phyloP scores from a whole-genome alignment of 331 rosid genomes.

The Prunus yedoensis region DNA sequence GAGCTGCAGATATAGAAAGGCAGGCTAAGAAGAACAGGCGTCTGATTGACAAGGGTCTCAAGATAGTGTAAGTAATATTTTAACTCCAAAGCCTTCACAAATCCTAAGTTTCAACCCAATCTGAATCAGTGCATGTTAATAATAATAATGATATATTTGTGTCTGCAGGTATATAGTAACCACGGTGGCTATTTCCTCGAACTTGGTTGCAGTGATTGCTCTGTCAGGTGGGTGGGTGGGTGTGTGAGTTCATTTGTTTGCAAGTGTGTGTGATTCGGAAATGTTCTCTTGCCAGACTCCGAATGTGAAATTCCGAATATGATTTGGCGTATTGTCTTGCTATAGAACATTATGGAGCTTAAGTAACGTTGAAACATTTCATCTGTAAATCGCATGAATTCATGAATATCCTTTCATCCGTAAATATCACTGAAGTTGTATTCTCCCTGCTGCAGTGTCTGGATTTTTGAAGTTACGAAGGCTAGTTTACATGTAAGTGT shows the following conservation, averaged over 20 bases:
- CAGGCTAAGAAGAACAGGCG: slow-evolving; percentile 61
- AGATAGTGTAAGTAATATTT: slow-evolving; percentile 38
- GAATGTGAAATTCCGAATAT: neutral
- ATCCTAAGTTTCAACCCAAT: no score
- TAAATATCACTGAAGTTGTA: slow-evolving; percentile 22
- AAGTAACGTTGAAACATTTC: no score
- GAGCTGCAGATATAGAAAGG: slow-evolving; percentile 49
- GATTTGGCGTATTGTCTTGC: no score
- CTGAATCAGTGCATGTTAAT: neutral
- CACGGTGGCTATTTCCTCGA: slow-evolving; percentile 42
- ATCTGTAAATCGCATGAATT: neutral
- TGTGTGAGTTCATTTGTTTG: neutral
- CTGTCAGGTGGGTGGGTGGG: slow-evolving; percentile 43
- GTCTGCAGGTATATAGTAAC: slow-evolving; percentile 57
- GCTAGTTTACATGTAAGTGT: slow-evolving; percentile 52
- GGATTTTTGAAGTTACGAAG: slow-evolving; percentile 47
- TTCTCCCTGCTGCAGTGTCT: slow-evolving; percentile 42
- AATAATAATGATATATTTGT: neutral
- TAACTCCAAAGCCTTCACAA: neutral
- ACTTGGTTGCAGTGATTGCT: slow-evolving; percentile 47
- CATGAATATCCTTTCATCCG: neutral
- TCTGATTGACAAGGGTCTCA: slow-evolving; percentile 52
- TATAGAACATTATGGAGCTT: no score
- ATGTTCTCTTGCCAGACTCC: neutral
- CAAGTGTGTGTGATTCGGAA: neutral